Percentiles rank a stretch among this genome's conserved stretches.
Evolutionary conservation across 2,329 filamentous ascomycete species (phyloP).

Genomic region (Aspergillus felis): DNA sequence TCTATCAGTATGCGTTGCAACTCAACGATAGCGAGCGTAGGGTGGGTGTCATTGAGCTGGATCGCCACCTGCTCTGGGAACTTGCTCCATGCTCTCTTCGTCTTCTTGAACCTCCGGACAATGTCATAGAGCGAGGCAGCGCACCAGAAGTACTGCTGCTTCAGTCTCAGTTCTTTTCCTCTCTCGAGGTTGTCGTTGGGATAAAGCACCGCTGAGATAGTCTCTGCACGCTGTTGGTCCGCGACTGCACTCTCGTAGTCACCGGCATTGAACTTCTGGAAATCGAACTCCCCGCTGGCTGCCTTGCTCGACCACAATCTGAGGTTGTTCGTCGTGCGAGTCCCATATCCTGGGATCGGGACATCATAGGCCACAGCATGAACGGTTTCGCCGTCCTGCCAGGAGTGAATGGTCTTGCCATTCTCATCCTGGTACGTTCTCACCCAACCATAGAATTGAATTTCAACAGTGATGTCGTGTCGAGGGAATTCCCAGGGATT

Average conservation of each 20-base stretch:
- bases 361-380: constrained; percentile 92
- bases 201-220: constrained; percentile 94
- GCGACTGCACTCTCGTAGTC: constrained; percentile 97
- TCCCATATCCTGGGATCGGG: constrained; percentile 83
- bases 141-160: constrained; percentile 99
- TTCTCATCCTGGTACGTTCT: constrained; percentile 68
- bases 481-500: constrained; percentile 99
- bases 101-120: constrained; percentile 96
- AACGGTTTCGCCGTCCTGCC: constrained; percentile 93
- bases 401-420: constrained; percentile 70
- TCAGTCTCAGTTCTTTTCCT: constrained; percentile 93
- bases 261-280: constrained; percentile 98
- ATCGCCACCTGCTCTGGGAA: constrained; percentile 96
- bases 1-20: constrained; percentile 90
- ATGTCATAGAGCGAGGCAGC: constrained; percentile 95
- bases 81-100: constrained; percentile 81
- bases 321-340: constrained; percentile 90
- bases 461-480: constrained; percentile 91
- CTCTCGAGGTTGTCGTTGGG: constrained; percentile 96
- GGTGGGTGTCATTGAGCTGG: constrained; percentile 96
- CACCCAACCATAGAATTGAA: constrained; percentile 92
- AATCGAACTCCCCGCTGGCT: constrained; percentile 95
- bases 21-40: constrained; percentile 92
- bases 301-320: constrained; percentile 97
- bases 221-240: constrained; percentile 98